Percentiles rank a stretch among this genome's conserved stretches.
These are phyloP conservation scores for Didymella sp. DNA, from an alignment of 2,329 filamentous ascomycete species.

Conservation along the genomic window DNA sequence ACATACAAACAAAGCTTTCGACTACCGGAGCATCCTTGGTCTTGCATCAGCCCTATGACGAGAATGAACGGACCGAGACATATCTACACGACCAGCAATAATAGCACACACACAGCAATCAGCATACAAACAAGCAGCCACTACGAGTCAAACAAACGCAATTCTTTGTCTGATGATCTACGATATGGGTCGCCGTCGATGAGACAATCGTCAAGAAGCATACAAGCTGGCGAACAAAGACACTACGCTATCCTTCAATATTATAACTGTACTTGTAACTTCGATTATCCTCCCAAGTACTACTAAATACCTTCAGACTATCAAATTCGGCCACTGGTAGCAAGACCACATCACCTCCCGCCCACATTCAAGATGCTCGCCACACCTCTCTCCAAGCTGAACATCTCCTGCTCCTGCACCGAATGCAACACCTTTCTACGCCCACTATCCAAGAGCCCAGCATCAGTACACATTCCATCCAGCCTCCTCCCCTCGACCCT, in stretches of 20 bases:
- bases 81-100: neutral
- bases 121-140: neutral
- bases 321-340: neutral
- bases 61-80: neutral
- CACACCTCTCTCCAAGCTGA: constrained; percentile 6
- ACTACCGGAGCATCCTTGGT: neutral
- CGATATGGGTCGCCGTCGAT: neutral
- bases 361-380: constrained; percentile 6
- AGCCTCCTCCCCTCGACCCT: neutral
- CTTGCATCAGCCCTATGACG: neutral
- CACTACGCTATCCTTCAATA: neutral
- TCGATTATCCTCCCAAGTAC: neutral
- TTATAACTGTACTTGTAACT: neutral
- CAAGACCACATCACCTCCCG: neutral
- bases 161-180: neutral
- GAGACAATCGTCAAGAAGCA: neutral
- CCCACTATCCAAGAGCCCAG: constrained; percentile 9
- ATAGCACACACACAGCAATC: neutral
- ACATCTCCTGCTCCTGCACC: constrained; percentile 24
- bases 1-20: constrained; percentile 4
- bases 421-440: constrained; percentile 23
- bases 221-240: neutral
- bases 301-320: neutral
- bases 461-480: neutral
- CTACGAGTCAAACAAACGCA: neutral